Percentiles rank a stretch among this genome's conserved stretches.
phyloP scores from a whole-genome alignment of 1,284 basidiomycete genomes.

The Heterobasidion parviporum region DNA sequence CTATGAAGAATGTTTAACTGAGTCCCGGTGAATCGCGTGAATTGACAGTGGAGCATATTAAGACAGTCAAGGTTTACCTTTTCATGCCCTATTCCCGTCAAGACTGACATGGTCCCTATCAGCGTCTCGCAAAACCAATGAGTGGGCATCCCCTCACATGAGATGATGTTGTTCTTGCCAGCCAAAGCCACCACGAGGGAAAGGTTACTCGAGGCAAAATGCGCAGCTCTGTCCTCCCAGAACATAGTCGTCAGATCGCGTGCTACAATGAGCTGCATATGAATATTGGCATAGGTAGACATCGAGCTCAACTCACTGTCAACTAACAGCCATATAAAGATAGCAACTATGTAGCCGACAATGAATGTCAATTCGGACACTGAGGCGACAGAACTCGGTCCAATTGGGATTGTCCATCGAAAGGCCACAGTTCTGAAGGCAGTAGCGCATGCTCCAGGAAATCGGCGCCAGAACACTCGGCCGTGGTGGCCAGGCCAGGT shows the following conservation, averaged over 20 bases:
- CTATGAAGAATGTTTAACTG: constrained; percentile 28
- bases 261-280: constrained; percentile 11
- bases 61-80: constrained; percentile 19
- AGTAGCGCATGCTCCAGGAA: constrained; percentile 26
- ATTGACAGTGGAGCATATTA: background rate
- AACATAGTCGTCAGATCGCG: constrained; percentile 19
- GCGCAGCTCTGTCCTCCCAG: constrained; percentile 29
- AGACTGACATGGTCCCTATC: constrained; percentile 17
- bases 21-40: background rate
- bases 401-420: constrained; percentile 32
- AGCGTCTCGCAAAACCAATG: background rate
- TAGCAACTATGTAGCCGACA: constrained; percentile 30
- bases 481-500: constrained; percentile 14
- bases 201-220: constrained; percentile 32
- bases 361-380: constrained; percentile 36
- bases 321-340: constrained; percentile 32
- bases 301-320: constrained; percentile 28
- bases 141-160: constrained; percentile 20
- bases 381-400: constrained; percentile 24
- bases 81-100: constrained; percentile 38
- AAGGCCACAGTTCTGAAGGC: constrained; percentile 34
- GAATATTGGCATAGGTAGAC: background rate
- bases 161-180: constrained; percentile 39
- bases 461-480: constrained; percentile 21
- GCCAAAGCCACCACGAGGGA: constrained; percentile 37